These are phyloP conservation scores for Aspergillus glaucus DNA, from an alignment of 2,329 filamentous ascomycete genomes.

Conservation along the genomic window DNA sequence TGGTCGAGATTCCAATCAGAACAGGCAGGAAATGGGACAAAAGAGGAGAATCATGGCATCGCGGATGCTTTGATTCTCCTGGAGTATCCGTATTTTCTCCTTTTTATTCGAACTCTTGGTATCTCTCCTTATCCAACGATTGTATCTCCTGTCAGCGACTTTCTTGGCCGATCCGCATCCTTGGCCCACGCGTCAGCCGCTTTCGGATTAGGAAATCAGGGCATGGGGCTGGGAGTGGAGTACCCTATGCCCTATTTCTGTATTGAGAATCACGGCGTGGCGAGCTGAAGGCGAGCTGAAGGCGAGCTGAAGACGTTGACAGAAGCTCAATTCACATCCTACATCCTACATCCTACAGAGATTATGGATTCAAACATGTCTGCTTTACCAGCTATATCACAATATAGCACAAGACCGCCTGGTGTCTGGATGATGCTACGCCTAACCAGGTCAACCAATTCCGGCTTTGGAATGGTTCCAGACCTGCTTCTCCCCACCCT, in stretches of 20 bases:
- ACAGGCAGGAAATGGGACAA: slow-evolving; percentile 3
- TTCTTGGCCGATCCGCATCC: slow-evolving; percentile 1
- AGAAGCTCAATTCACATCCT: no score
- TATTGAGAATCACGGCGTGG: background rate
- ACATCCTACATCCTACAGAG: no score
- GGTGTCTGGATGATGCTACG: no score
- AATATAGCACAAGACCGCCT: no score
- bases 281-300: no score
- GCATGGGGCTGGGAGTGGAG: slow-evolving; percentile 12
- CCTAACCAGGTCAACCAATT: no score
- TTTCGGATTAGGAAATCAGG: slow-evolving; percentile 22
- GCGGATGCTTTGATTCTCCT: slow-evolving; percentile 1
- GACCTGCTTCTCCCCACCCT: no score
- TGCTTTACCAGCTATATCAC: no score
- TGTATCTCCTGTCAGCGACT: background rate
- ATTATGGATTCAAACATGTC: no score
- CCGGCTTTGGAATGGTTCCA: no score
- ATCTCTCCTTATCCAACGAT: background rate
- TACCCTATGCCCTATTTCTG: slow-evolving; percentile 15
- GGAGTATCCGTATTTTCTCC: background rate
- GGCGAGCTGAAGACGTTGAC: no score
- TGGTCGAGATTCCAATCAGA: slow-evolving; percentile 8
- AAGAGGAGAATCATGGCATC: slow-evolving; percentile 17
- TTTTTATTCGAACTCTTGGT: background rate
- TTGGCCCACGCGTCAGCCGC: slow-evolving; percentile 17